Evolutionary conservation across 2,329 filamentous ascomycete genomes (phyloP).

Genomic region (Cercospora janseana): DNA sequence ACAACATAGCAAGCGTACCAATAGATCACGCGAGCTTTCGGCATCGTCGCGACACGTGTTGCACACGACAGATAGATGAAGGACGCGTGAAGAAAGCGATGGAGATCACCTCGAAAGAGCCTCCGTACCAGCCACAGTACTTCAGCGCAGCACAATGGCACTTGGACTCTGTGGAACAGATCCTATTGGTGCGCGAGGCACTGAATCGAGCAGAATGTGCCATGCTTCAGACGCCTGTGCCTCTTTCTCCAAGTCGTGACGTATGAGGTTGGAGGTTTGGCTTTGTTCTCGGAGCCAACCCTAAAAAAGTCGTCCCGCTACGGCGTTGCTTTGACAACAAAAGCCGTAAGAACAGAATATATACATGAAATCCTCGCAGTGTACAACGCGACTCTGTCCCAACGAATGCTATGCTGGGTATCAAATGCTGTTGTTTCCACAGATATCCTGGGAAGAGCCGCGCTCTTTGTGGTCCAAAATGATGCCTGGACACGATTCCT

Average conservation of each 20-base stretch:
- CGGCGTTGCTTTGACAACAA: background rate
- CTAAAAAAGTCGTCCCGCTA: background rate
- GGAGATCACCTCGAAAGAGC: background rate
- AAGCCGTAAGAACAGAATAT: background rate
- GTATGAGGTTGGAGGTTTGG: slow-evolving; percentile 6
- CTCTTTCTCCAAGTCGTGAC: slow-evolving; percentile 21
- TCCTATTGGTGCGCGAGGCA: slow-evolving; percentile 10
- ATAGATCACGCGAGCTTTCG: slow-evolving; percentile 62
- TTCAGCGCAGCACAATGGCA: background rate
- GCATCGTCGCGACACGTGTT: slow-evolving; percentile 23
- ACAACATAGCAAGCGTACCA: slow-evolving; percentile 48
- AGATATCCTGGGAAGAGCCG: no score
- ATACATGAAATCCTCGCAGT: no score
- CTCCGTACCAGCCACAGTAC: background rate
- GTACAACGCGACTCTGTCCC: slow-evolving; percentile 1
- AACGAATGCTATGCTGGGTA: slow-evolving; percentile 8
- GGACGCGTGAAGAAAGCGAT: background rate
- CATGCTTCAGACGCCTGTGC: slow-evolving; percentile 7
- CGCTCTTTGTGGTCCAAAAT: no score
- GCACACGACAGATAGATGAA: background rate
- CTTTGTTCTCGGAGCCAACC: slow-evolving; percentile 5
- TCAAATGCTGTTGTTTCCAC: slow-evolving; percentile 6
- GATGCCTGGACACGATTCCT: no score
- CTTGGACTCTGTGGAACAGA: background rate
- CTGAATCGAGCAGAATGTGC: slow-evolving; percentile 3